Evolutionary conservation across 805 yeast genomes (phyloP), one percentile per base, ranked within the genome.

Genomic region (Torulaspora indica): DNA sequence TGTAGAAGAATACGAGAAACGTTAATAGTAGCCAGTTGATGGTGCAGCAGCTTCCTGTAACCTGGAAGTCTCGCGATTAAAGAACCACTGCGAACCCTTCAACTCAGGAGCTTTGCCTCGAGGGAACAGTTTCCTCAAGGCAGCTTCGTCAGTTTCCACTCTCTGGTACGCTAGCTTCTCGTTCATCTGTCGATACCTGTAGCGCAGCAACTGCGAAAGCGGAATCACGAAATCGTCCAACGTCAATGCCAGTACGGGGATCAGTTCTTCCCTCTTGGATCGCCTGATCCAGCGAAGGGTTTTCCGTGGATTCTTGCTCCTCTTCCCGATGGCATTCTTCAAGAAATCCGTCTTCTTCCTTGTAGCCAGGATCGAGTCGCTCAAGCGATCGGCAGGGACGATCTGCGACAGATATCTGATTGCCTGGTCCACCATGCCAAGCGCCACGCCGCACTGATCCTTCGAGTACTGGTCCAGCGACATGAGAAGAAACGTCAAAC

Each of bases 1-100:
- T 54, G 57, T 70, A 14, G 48, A 56, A 14, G 67, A 64, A 3
- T 71, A 61, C 55, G 48, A 47, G 22, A 44, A 36, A 18, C 31
- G 38, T 42, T 33, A 49, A 18, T 30, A 47, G 37, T 48, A 45
- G 27, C 45, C 42, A 10, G 30, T 34, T n/a, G 32, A 7, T n/a
- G 42, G 5, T 15, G 38, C 35, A 15, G 34, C 20, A 20, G n/a
- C 32, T 27, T 45, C 44, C 30, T 45, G 44, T 23, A 45, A 35
- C 12, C n/a, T 37, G 24, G 39, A 29, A 8, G 43, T 23, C 4
- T 38, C 39, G 10, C 42, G 51, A 28, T 54, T 42, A 35, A 60
- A 57, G 7, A 14, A 20, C 64, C 66, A 63, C n/a, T 24, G 31
- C 3, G 49, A 47, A 2, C 58, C 58, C 8, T 45, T 46, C 15